These are phyloP conservation scores for Mycena maculata DNA, from an alignment of 768 basidiomycete species.

Conservation along the genomic window DNA sequence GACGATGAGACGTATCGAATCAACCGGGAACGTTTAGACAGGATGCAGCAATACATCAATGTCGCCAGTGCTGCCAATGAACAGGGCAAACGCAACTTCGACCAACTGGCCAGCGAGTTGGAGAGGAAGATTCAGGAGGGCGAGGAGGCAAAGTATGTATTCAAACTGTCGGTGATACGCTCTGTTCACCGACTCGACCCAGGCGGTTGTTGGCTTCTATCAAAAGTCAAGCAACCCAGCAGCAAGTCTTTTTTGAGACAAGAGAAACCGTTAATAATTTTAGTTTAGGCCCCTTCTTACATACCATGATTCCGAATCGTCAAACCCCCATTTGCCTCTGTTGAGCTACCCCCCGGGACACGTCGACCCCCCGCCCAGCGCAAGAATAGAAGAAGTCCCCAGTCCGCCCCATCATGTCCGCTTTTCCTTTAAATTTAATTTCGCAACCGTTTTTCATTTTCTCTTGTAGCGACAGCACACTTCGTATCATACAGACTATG, in stretches of 20 bases:
- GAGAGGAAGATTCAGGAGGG: slow-evolving; percentile 54
- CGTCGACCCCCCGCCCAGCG: slow-evolving; percentile 11
- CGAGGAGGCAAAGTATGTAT: slow-evolving; percentile 55
- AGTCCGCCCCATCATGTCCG: slow-evolving; percentile 3
- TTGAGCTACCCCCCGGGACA: background rate
- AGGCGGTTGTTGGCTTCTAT: slow-evolving; percentile 1
- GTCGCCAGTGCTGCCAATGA: slow-evolving; percentile 54
- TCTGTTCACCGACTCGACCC: background rate
- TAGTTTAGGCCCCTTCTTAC: slow-evolving; percentile 15
- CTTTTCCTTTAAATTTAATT: background rate
- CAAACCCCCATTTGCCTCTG: background rate
- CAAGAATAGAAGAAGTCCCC: slow-evolving; percentile 28
- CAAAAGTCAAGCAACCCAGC: background rate
- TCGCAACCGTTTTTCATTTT: background rate
- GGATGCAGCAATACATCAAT: slow-evolving; percentile 47
- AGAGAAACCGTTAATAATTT: slow-evolving; percentile 9
- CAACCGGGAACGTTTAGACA: slow-evolving; percentile 45
- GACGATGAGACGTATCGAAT: slow-evolving; percentile 42
- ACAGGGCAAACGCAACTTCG: slow-evolving; percentile 50
- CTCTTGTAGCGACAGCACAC: background rate
- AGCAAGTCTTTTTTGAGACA: background rate
- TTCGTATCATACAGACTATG: background rate
- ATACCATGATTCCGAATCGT: background rate
- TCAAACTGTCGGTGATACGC: background rate
- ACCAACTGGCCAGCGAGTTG: slow-evolving; percentile 45